Evolutionary conservation across 257 asterid genomes (phyloP).

Genomic region (Solanum bulbocastanum): DNA sequence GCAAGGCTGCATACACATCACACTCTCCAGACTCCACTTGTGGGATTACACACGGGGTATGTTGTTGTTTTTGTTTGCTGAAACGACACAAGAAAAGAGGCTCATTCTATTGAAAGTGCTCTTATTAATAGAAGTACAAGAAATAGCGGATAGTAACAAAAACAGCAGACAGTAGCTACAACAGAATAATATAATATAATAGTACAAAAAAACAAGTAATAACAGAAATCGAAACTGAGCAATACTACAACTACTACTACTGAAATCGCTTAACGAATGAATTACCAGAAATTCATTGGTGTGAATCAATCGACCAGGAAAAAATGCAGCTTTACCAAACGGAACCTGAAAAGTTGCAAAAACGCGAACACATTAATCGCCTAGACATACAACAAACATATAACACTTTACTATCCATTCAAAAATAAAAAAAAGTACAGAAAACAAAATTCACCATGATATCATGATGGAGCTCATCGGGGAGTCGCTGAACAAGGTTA

Average conservation of each 20-base stretch:
- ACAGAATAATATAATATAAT: background rate
- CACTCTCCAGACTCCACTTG: background rate
- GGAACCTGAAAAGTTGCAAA: conserved; percentile 44
- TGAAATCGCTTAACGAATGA: background rate
- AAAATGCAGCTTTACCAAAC: conserved; percentile 86
- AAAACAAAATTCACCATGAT: conserved; percentile 43
- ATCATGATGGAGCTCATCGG: conserved; percentile 69
- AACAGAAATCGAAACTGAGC: background rate
- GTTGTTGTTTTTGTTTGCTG: background rate
- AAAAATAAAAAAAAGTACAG: background rate
- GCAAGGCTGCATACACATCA: background rate
- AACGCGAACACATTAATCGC: background rate
- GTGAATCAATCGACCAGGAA: conserved; percentile 80
- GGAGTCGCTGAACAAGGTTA: conserved; percentile 66
- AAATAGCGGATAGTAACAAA: background rate
- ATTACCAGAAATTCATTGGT: conserved; percentile 82
- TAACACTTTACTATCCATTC: background rate
- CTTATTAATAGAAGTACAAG: background rate
- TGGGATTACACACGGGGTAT: background rate
- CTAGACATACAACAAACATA: background rate
- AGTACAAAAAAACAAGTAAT: background rate
- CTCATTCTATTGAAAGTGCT: background rate
- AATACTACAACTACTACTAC: background rate
- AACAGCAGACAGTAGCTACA: background rate
- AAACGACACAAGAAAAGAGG: background rate